Conservation (phyloP, 257 asterid genomes). For the Primulina huaijiensis region DNA sequence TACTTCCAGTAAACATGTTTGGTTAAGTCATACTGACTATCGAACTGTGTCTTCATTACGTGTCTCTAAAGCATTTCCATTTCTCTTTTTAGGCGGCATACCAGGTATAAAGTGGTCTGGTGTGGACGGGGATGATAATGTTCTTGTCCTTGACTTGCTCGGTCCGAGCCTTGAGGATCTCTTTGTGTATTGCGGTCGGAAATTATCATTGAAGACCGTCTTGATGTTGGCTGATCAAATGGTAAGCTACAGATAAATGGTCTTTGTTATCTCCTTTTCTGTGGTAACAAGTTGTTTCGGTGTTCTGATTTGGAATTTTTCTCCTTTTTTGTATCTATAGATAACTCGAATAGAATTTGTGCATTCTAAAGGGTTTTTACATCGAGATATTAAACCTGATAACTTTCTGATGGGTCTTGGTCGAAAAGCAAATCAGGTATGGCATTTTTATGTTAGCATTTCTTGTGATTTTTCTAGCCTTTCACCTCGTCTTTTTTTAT, state of each 20-base stretch:
- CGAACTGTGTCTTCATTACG: constrained; percentile 14
- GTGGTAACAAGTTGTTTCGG: constrained; percentile 17
- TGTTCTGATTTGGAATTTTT: constrained; percentile 16
- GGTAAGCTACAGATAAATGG: constrained; percentile 45
- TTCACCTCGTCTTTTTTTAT: constrained; percentile 7
- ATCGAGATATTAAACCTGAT: constrained; percentile 94
- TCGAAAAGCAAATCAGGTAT: constrained; percentile 94
- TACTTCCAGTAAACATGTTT: constrained; percentile 16
- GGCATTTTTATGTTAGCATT: constrained; percentile 18
- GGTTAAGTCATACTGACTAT: constrained; percentile 3
- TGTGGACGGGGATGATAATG: constrained; percentile 84
- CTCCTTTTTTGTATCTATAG: constrained; percentile 36
- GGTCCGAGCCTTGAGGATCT: constrained; percentile 98
- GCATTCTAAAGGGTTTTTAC: constrained; percentile 91
- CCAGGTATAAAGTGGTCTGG: constrained; percentile 93
- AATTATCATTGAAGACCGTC: constrained; percentile 83
- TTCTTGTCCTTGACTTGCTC: constrained; percentile 77
- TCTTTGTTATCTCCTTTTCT: constrained; percentile 6
- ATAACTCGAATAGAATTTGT: constrained; percentile 80
- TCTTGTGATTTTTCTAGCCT: constrained; percentile 12
- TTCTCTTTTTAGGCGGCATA: constrained; percentile 65
- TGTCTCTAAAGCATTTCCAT: constrained; percentile 5
- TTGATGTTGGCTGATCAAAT: constrained; percentile 94
- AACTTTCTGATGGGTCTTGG: constrained; percentile 99
- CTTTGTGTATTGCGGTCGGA: constrained; percentile 88